Evolutionary conservation across 75 land plant genomes (phyloP).

Genomic region (Larix kaempferi): DNA sequence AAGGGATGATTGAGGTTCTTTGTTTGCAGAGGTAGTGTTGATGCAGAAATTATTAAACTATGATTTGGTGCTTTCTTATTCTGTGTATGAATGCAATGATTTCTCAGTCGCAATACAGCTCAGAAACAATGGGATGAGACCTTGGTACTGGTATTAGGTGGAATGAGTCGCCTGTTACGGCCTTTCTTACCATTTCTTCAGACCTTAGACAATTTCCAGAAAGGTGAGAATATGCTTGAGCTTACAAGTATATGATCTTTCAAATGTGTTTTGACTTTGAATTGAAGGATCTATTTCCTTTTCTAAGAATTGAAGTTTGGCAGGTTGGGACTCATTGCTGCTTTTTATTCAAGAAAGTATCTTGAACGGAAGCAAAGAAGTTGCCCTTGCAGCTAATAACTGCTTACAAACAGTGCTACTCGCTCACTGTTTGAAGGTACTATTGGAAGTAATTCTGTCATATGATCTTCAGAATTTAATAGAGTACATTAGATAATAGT

Average conservation of each 20-base stretch:
- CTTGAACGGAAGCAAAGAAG: conserved; percentile 86
- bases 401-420: conserved; percentile 70
- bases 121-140: conserved; percentile 99
- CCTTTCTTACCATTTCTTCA: conserved; percentile 79
- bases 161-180: conserved; percentile 80
- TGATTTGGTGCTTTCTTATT: background rate
- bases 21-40: background rate
- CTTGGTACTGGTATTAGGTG: conserved; percentile 82
- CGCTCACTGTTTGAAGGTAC: conserved; percentile 79
- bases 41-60: background rate
- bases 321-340: conserved; percentile 88
- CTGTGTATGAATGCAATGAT: conserved; percentile 1
- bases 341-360: conserved; percentile 69
- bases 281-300: background rate
- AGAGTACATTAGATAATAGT: background rate
- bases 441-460: background rate
- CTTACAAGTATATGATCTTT: background rate
- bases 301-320: background rate
- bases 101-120: conserved; percentile 91
- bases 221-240: conserved; percentile 38
- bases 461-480: background rate
- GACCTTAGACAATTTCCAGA: conserved; percentile 54
- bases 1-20: background rate
- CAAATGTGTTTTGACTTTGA: conserved; percentile 1
- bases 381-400: conserved; percentile 85